phyloP scores from a whole-genome alignment of 2,329 filamentous ascomycete genomes.

The Colletotrichum godetiae region DNA sequence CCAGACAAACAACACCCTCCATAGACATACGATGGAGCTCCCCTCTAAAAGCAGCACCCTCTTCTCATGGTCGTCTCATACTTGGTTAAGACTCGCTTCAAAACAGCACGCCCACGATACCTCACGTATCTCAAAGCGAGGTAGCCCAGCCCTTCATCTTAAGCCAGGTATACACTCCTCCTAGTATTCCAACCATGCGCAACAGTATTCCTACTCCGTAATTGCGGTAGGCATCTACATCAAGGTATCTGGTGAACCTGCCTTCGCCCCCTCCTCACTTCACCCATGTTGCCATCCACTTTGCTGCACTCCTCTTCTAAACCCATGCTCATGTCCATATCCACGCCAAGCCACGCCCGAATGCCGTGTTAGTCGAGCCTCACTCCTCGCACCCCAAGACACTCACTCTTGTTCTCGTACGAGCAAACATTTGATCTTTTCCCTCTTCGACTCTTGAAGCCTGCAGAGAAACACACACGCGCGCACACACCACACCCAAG shows the following conservation, averaged over 20 bases:
- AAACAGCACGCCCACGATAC: conserved; percentile 1
- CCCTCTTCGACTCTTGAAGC: background rate
- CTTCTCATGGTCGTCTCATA: background rate
- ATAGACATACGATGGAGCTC: background rate
- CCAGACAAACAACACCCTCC: background rate
- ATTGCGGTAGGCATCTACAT: background rate
- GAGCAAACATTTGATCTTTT: conserved; percentile 20
- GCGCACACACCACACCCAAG: background rate
- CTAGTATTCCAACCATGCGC: background rate
- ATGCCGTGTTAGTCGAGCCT: conserved; percentile 30
- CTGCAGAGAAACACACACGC: background rate
- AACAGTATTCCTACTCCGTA: background rate
- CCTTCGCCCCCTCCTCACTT: background rate
- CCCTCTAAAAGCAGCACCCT: background rate
- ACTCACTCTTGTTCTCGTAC: conserved; percentile 14
- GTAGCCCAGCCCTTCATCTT: background rate
- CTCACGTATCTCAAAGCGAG: conserved; percentile 5
- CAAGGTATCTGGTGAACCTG: background rate
- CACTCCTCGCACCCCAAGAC: conserved; percentile 17
- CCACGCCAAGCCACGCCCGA: conserved; percentile 9
- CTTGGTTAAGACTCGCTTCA: background rate
- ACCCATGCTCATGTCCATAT: background rate
- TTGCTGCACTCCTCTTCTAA: background rate
- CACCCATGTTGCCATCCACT: conserved; percentile 18
- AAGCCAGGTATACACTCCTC: background rate